Base-by-base conservation (phyloP, 2,329 filamentous ascomycete genomes). In the Cucurbitaria berberidis region DNA sequence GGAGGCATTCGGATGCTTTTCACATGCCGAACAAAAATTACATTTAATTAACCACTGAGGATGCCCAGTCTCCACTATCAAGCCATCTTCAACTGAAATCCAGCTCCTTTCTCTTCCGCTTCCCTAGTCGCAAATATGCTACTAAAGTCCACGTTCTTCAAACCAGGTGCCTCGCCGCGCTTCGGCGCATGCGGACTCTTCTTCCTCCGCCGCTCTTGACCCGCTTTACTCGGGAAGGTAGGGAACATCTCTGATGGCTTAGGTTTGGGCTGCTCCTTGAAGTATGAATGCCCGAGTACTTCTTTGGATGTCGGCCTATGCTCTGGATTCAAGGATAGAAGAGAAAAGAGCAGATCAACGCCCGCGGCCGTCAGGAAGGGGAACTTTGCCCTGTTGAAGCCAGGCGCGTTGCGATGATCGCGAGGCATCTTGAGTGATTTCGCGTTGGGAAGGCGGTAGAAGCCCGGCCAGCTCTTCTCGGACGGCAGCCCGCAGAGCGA, bases 201-300 rank as follows among this genome's bases (percentile, higher is more conserved):
- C 32, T 85, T 81, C 59, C 90, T 81, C 63, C 92, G 81, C 69
- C 87, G 89, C 80, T 99, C 95, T 80, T 95, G 89, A 1, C 92
- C 91, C 0, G 95, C 95, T 75, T 96, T 97, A 66, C 90, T 95
- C 0, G 95, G 95, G 73, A 98, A 99, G 0, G 95, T 98, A 2
- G 95, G 95, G 71, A 99, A 98, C 87, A 99, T 89, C 66, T 89
- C 89, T 71, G 91, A 89, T 7, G 89, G 87, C 77, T 98, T 98
- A 1, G 93, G 91, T 55, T 89, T 89, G 0, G 95, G 95, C 63
- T 96, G 89, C 77, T 98, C 93, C 16, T 75, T 81, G 75, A 99
- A 99, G 74, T 96, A 99, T 30, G 86, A 81, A 74, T 97, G 91
- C 42, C 82, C 79, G 30, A 98, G 81, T 72, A 96, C 87, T 54